Evolutionary conservation across 2,329 filamentous ascomycete genomes (phyloP).

Genomic region (Fusarium humuli): DNA sequence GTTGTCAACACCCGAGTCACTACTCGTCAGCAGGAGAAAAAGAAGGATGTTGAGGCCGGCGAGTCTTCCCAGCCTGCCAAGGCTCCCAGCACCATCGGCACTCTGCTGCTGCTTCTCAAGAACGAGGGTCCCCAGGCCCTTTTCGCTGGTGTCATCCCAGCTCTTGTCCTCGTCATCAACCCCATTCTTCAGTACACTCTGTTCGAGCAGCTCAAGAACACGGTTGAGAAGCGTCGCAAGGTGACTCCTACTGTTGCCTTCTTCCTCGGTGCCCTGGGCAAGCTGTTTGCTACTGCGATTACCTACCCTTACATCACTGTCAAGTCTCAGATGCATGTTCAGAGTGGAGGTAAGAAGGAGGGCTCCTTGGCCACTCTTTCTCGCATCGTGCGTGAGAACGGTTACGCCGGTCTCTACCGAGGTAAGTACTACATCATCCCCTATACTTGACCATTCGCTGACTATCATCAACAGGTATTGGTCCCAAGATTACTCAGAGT

Average conservation of each 20-base stretch:
- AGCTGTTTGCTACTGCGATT: constrained; percentile 91
- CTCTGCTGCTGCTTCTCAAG: constrained; percentile 80
- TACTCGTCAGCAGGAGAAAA: constrained; percentile 74
- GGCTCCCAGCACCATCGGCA: constrained; percentile 80
- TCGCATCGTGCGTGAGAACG: constrained; percentile 86
- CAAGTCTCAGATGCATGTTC: constrained; percentile 97
- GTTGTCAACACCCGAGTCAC: constrained; percentile 99
- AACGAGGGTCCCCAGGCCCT: constrained; percentile 88
- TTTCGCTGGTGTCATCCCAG: constrained; percentile 92
- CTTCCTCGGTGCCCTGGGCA: constrained; percentile 90
- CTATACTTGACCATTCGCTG: neutral
- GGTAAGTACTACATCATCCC: constrained; percentile 64
- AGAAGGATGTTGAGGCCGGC: constrained; percentile 58
- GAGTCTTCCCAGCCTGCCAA: constrained; percentile 55
- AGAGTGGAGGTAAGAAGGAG: constrained; percentile 80
- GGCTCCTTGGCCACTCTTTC: constrained; percentile 82
- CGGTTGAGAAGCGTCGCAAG: constrained; percentile 77
- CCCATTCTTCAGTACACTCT: constrained; percentile 98
- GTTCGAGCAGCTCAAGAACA: constrained; percentile 97
- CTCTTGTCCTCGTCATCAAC: constrained; percentile 94
- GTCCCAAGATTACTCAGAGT: constrained; percentile 95
- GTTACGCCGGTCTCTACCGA: constrained; percentile 92
- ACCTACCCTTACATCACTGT: constrained; percentile 99
- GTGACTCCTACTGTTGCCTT: constrained; percentile 91
- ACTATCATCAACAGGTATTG: constrained; percentile 74